Percentiles rank a stretch among this genome's conserved stretches.
These are phyloP conservation scores for Casuarina glauca DNA, from an alignment of 306 rosid genomes.

Conservation along the genomic window DNA sequence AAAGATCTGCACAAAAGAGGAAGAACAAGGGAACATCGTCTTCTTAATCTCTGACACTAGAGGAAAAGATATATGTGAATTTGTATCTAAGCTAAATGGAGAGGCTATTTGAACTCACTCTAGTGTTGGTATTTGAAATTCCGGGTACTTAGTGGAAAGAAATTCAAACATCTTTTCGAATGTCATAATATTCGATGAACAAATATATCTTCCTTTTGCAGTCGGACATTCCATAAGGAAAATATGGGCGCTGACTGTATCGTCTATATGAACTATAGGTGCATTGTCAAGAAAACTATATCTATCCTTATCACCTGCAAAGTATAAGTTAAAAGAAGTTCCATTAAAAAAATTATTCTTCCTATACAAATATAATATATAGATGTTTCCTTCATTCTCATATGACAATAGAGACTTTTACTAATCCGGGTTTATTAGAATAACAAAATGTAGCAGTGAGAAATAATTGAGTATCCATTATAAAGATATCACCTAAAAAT, in stretches of 20 bases:
- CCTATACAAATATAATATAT: too few species aligned
- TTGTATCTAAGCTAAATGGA: background rate
- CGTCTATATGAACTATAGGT: constrained; percentile 60
- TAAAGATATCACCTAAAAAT: too few species aligned
- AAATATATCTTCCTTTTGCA: constrained; percentile 56
- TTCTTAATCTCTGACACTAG: background rate
- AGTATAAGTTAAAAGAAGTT: background rate
- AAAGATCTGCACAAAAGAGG: background rate
- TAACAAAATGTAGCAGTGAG: too few species aligned
- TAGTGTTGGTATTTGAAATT: constrained; percentile 25
- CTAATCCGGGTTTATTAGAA: too few species aligned
- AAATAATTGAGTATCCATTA: too few species aligned
- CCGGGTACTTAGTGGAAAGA: constrained; percentile 41
- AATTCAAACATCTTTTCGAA: constrained; percentile 31
- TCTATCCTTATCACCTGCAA: constrained; percentile 39
- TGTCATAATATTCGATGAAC: constrained; percentile 41
- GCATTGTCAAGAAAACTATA: constrained; percentile 29
- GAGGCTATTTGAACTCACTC: constrained; percentile 37
- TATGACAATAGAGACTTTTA: too few species aligned
- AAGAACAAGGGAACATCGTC: background rate
- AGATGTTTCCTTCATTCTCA: too few species aligned
- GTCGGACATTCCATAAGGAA: constrained; percentile 38
- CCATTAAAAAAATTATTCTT: too few species aligned
- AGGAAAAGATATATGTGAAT: background rate
- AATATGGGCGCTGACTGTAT: constrained; percentile 46